Base-by-base conservation (phyloP, 1,284 basidiomycete species). In the Cryptococcus jaspeensis region DNA sequence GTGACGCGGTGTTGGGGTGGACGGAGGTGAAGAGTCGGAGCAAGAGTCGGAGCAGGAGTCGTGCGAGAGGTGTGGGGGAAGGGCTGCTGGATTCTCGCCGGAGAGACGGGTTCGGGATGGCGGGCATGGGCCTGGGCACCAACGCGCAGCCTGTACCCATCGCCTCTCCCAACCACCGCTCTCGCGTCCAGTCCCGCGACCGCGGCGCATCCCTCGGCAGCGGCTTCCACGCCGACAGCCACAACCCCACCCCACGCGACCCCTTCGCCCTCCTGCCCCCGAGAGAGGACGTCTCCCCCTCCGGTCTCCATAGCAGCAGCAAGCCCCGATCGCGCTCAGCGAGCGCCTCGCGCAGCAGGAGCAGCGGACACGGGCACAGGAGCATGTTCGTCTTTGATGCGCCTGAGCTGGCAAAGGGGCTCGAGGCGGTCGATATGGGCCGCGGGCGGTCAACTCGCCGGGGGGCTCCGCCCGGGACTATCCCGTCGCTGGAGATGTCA, bases 1-100 rank as follows among this genome's bases (percentile, higher is more conserved):
- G 85, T 9, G 87, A 87, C 13, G 93, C 91, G 84, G 84, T 88
- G 32, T 82, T 87, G 35, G 90, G 89, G 2, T 90, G 86, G 86
- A 84, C 82, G 36, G 78, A 78, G 52, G 78, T 78, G 51, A 67
- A 70, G 52, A 48, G 65, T 8, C 54, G 71, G 22, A 65, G 61
- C 42, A 69, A 66, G 35, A 65, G 58, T 13, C 54, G 71, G 28
- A 69, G 62, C 38, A 44, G 71, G 25, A 63, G 61, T 4, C 56
- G 67, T 23, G 62, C 59, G 1, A 43, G 58, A 15, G 53, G 53
- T 16, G 13, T 41, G 11, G 48, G 44, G 11, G 53, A 50, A 6
- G 51, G 53, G 9, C 36, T 50, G 9, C n/a, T 53, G 23, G 56
- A 56, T 18, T 18, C 47, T 3, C 25, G 28, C 1, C 23, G 52